These are phyloP conservation scores for Aspergillus tamarii DNA, from an alignment of 2,329 filamentous ascomycete species.

Conservation along the genomic window DNA sequence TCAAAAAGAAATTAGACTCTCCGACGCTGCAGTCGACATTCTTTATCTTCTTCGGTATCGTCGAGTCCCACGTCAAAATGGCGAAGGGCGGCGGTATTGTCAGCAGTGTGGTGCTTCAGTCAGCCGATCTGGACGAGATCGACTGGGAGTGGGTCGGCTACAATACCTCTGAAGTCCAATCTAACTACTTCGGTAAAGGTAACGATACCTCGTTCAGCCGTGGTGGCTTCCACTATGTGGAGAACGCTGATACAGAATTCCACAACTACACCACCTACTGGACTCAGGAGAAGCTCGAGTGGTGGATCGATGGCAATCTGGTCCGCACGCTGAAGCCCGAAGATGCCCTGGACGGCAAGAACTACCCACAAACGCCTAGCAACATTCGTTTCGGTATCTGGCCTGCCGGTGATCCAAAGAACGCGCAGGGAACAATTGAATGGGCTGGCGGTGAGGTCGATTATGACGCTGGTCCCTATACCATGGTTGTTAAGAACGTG, in stretches of 20 bases:
- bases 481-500: conserved; percentile 71
- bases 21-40: conserved; percentile 79
- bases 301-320: conserved; percentile 65
- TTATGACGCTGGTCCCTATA: conserved; percentile 68
- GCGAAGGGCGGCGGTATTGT: conserved; percentile 76
- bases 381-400: conserved; percentile 71
- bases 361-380: conserved; percentile 75
- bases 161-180: conserved; percentile 59
- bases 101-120: conserved; percentile 79
- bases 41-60: conserved; percentile 83
- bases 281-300: conserved; percentile 66
- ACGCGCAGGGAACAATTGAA: conserved; percentile 54
- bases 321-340: conserved; percentile 65
- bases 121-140: conserved; percentile 82
- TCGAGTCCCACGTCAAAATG: conserved; percentile 77
- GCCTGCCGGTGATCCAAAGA: conserved; percentile 60
- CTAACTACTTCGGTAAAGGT: conserved; percentile 97
- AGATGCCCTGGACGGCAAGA: conserved; percentile 59
- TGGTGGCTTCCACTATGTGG: conserved; percentile 72
- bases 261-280: conserved; percentile 64
- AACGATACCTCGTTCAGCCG: conserved; percentile 75
- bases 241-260: conserved; percentile 57
- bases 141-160: conserved; percentile 64
- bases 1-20: conserved; percentile 71
- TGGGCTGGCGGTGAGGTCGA: conserved; percentile 74